phyloP scores from a whole-genome alignment of 257 asterid species.

The Scutellaria barbata region DNA sequence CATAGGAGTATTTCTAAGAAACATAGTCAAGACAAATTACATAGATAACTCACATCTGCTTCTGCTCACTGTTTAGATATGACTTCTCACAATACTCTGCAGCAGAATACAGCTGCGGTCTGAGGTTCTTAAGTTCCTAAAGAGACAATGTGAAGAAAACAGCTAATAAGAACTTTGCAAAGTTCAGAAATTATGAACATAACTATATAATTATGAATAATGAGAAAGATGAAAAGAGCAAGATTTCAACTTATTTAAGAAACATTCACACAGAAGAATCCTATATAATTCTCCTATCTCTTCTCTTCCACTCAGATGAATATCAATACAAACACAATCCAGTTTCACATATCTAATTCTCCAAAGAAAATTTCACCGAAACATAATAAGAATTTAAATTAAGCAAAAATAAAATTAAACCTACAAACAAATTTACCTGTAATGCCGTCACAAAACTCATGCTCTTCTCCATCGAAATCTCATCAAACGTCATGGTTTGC shows the following conservation, averaged over 20 bases:
- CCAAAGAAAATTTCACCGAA: slow-evolving; percentile 16
- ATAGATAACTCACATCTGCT: slow-evolving; percentile 68
- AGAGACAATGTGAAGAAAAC: slow-evolving; percentile 34
- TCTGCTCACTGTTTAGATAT: slow-evolving; percentile 82
- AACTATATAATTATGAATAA: background rate
- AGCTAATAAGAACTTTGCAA: slow-evolving; percentile 16
- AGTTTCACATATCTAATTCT: background rate
- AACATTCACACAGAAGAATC: too few species aligned
- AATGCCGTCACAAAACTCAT: slow-evolving; percentile 85
- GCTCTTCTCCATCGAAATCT: slow-evolving; percentile 73
- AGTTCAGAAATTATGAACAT: background rate
- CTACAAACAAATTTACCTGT: slow-evolving; percentile 54
- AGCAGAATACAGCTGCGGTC: slow-evolving; percentile 94
- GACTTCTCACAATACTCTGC: slow-evolving; percentile 97
- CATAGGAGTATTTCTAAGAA: slow-evolving; percentile 18
- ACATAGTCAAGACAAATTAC: slow-evolving; percentile 18
- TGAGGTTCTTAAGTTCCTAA: slow-evolving; percentile 90
- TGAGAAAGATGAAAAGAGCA: too few species aligned
- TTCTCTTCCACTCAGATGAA: too few species aligned
- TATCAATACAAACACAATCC: too few species aligned
- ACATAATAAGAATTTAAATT: too few species aligned
- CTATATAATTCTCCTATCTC: too few species aligned
- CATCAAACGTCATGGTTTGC: slow-evolving; percentile 67
- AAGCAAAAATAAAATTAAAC: background rate
- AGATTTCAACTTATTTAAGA: too few species aligned